Conservation (phyloP, 192 early-diverging fungal genomes). For the Linnemannia schmuckeri region DNA sequence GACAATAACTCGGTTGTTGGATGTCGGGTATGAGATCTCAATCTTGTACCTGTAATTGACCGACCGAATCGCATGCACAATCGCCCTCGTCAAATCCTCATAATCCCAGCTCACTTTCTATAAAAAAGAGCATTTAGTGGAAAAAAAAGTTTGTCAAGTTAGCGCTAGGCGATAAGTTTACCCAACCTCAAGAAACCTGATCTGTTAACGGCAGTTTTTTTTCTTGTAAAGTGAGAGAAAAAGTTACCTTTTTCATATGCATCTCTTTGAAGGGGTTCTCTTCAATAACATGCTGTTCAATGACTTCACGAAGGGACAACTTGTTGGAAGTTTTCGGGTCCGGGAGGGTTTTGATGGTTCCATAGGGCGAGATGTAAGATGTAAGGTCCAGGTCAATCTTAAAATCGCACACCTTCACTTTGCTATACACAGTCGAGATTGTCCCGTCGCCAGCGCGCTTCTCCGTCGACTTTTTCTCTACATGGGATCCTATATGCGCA, state of each 20-base stretch:
- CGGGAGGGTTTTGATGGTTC: constrained; percentile 30
- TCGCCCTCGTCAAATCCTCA: constrained; percentile 49
- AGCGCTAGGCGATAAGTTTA: too few relatives aligned
- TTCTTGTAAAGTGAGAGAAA: too few relatives aligned
- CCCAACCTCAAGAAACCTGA: background rate
- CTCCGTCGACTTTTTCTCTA: constrained; percentile 19
- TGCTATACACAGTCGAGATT: constrained; percentile 8
- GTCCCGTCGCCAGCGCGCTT: constrained; percentile 17
- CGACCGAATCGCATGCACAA: constrained; percentile 47
- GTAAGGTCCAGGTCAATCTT: constrained; percentile 53
- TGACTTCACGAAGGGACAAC: constrained; percentile 38
- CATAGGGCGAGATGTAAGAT: constrained; percentile 34
- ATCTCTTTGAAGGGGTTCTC: constrained; percentile 57
- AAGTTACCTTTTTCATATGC: constrained; percentile 52
- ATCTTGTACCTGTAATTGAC: constrained; percentile 48
- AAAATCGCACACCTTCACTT: constrained; percentile 50
- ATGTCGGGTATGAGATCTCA: constrained; percentile 53
- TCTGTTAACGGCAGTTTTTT: too few relatives aligned
- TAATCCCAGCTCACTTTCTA: constrained; percentile 57
- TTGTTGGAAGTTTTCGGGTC: constrained; percentile 25
- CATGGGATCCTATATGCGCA: constrained; percentile 37
- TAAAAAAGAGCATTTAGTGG: too few relatives aligned
- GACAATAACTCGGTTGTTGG: constrained; percentile 44
- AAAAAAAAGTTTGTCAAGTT: background rate
- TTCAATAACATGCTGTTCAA: constrained; percentile 50